A percentile compares a stretch with the other conserved stretches of the same genome.
phyloP scores from a whole-genome alignment of 768 basidiomycete species.

The Suillus discolor region DNA sequence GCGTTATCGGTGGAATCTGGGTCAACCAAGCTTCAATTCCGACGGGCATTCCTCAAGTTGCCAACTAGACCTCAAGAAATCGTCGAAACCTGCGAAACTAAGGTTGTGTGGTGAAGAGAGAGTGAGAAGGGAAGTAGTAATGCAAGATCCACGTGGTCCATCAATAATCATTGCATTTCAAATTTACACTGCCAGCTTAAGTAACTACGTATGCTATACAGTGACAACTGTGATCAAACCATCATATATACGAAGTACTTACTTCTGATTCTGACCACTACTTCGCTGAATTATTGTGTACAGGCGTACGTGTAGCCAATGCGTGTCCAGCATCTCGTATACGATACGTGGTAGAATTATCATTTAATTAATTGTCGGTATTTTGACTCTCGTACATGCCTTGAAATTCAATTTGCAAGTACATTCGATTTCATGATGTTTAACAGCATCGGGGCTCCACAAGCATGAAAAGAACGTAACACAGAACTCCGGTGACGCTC shows the following conservation, averaged over 20 bases:
- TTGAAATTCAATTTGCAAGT: background rate
- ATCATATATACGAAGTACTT: background rate
- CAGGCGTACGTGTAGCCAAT: background rate
- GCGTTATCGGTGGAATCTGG: constrained; percentile 90
- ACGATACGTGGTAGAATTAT: background rate
- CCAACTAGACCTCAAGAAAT: background rate
- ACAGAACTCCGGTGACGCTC: background rate
- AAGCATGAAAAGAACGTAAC: background rate
- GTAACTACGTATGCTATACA: too few species aligned
- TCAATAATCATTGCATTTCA: background rate
- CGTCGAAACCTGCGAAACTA: background rate
- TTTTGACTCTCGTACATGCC: background rate
- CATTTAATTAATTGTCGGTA: background rate
- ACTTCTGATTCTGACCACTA: background rate
- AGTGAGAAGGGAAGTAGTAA: background rate
- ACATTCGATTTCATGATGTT: background rate
- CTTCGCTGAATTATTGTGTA: background rate
- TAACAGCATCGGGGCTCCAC: background rate
- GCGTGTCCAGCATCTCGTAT: background rate
- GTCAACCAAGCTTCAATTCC: constrained; percentile 89
- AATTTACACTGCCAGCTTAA: background rate
- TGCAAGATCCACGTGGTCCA: background rate
- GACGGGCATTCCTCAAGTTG: constrained; percentile 59
- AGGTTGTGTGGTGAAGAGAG: background rate
- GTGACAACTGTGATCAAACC: background rate